Percentiles rank a stretch among this genome's conserved stretches.
phyloP scores from a whole-genome alignment of 2,329 filamentous ascomycete genomes.

The Lachnellula willkommii region DNA sequence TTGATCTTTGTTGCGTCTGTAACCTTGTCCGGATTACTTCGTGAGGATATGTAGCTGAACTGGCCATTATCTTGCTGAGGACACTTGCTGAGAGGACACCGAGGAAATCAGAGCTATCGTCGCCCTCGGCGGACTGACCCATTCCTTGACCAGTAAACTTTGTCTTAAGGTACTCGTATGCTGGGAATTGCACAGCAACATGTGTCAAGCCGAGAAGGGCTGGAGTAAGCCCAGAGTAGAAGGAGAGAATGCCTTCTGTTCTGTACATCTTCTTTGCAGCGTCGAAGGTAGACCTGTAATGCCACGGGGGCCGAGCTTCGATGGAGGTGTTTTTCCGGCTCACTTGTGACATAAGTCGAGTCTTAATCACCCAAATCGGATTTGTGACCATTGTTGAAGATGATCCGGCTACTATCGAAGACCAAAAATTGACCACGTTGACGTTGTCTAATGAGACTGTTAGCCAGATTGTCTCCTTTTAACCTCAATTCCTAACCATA shows the following conservation, averaged over 20 bases:
- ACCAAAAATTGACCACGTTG: conserved; percentile 77
- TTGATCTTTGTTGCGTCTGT: conserved; percentile 82
- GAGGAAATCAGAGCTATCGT: conserved; percentile 65
- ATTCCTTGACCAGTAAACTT: conserved; percentile 86
- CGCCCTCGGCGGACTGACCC: conserved; percentile 55
- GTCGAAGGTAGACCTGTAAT: conserved; percentile 84
- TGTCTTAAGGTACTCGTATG: conserved; percentile 90
- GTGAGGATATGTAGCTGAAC: conserved; percentile 92
- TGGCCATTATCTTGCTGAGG: conserved; percentile 89
- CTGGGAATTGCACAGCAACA: conserved; percentile 93
- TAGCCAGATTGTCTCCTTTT: conserved; percentile 3
- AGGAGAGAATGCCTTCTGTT: conserved; percentile 80
- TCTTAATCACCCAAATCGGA: conserved; percentile 99
- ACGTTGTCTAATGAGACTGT: conserved; percentile 55
- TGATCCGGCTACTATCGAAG: conserved; percentile 83
- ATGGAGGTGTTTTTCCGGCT: conserved; percentile 49
- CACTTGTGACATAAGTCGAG: conserved; percentile 91
- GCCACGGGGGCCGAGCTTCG: conserved; percentile 67
- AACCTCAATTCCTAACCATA: conserved; percentile 35
- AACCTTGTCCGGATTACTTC: conserved; percentile 91
- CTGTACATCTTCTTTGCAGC: conserved; percentile 94
- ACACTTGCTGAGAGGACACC: conserved; percentile 87
- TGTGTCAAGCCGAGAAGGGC: conserved; percentile 88
- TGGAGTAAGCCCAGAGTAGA: conserved; percentile 91
- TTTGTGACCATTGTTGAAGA: conserved; percentile 94